A percentile compares a stretch with the other conserved stretches of the same genome.
Evolutionary conservation across 2,329 filamentous ascomycete genomes (phyloP).

Genomic region (Atkinsonella hypoxylon): DNA sequence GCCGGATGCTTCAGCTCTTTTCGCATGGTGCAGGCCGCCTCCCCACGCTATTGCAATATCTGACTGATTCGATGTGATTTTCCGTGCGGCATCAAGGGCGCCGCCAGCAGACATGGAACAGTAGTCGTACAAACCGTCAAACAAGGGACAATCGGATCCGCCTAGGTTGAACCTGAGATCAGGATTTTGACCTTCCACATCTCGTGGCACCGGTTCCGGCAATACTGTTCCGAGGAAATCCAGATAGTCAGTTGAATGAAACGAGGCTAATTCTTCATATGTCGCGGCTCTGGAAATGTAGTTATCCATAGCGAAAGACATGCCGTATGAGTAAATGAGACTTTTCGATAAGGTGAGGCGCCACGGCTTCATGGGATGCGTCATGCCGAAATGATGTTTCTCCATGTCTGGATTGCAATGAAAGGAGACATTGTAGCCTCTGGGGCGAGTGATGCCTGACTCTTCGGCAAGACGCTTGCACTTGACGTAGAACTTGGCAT

Average conservation of each 20-base stretch:
- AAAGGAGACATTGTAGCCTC: slow-evolving; percentile 85
- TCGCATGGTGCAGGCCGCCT: slow-evolving; percentile 90
- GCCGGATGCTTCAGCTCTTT: slow-evolving; percentile 83
- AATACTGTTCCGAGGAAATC: slow-evolving; percentile 70
- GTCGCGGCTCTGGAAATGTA: slow-evolving; percentile 76
- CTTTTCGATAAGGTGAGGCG: slow-evolving; percentile 90
- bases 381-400: slow-evolving; percentile 91
- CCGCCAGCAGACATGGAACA: slow-evolving; percentile 87
- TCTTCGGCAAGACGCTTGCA: slow-evolving; percentile 44
- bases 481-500: slow-evolving; percentile 44
- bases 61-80: slow-evolving; percentile 73
- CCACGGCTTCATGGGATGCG: slow-evolving; percentile 99
- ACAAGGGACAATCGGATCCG: slow-evolving; percentile 89
- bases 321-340: slow-evolving; percentile 85
- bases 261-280: slow-evolving; percentile 75
- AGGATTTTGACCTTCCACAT: slow-evolving; percentile 52
- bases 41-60: slow-evolving; percentile 98
- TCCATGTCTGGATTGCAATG: slow-evolving; percentile 94
- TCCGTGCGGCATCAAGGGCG: slow-evolving; percentile 81
- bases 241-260: slow-evolving; percentile 82
- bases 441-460: slow-evolving; percentile 64
- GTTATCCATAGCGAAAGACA: slow-evolving; percentile 94
- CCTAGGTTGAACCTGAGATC: slow-evolving; percentile 72
- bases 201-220: slow-evolving; percentile 49
- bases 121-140: slow-evolving; percentile 91